phyloP scores from a whole-genome alignment of 2,329 filamentous ascomycete species.

The Aspergillus quadricinctus region DNA sequence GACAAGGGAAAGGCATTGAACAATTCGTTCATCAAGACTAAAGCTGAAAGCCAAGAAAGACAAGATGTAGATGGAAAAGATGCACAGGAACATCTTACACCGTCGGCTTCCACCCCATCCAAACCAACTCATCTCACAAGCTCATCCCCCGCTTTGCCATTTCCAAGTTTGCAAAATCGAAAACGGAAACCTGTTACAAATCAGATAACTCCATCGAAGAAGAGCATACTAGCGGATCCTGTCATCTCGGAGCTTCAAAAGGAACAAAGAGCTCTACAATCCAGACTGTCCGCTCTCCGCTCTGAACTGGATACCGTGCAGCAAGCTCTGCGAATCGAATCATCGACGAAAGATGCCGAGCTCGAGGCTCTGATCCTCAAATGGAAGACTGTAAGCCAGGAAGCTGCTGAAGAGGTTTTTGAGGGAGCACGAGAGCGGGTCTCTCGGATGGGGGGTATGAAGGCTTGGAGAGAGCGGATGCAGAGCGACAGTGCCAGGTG shows the following conservation, averaged over 20 bases:
- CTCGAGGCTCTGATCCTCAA: conserved; percentile 53
- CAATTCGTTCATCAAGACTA: neutral
- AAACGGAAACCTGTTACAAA: conserved; percentile 6
- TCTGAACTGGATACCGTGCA: conserved; percentile 47
- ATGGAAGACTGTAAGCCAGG: conserved; percentile 59
- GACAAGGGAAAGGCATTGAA: conserved; percentile 8
- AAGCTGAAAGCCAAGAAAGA: neutral
- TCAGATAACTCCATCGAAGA: conserved; percentile 9
- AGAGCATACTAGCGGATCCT: conserved; percentile 16
- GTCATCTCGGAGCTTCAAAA: conserved; percentile 33
- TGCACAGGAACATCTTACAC: neutral
- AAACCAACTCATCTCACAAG: neutral
- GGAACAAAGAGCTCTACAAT: conserved; percentile 30
- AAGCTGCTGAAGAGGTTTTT: conserved; percentile 66
- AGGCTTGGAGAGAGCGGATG: conserved; percentile 50
- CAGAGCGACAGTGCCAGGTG: conserved; percentile 43
- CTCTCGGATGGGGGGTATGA: conserved; percentile 59
- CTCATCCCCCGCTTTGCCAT: conserved; percentile 2
- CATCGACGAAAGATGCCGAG: conserved; percentile 47
- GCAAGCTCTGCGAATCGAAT: conserved; percentile 52
- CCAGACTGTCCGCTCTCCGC: conserved; percentile 28
- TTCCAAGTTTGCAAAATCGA: conserved; percentile 1
- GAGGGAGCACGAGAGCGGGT: conserved; percentile 56
- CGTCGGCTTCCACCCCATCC: neutral
- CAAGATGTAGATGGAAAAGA: neutral